Evolutionary conservation across 1,284 basidiomycete genomes (phyloP), one percentile per base, ranked within the genome.

Genomic region (Apiotrichum montevideense): DNA sequence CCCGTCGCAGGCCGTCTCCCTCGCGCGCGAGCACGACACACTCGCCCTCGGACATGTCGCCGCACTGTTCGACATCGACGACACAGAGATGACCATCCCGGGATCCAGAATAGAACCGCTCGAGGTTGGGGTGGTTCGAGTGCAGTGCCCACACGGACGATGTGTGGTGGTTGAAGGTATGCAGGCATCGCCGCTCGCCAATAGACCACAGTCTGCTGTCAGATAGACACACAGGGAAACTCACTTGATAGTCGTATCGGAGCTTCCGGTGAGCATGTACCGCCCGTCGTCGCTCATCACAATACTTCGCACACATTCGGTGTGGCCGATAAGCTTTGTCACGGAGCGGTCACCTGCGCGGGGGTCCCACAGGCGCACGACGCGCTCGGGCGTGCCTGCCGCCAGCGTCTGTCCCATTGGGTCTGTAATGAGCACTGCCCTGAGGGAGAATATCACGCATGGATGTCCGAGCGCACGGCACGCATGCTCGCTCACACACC

Each of bases 71-170:
- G 32, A 94, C 85, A 66, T 98, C 94, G 39, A 95, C 87, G 62
- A 87, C 87, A 73, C 90, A 93, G 1, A 98, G 85, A 55, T 87
- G 79, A 1, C 95, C 96, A 13, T 88, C 85, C 40, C 90, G 84
- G 65, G 98, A 96, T 14, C 95, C 96, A 2, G 94, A 97, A 77
- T 96, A 97, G 79, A 99, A 99, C 1, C 86, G 80, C 71, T 95
- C 88, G 51, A 99, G 81, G 11, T 87, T 85, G 0, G 91, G 89
- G 72, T 98, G 91, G 0, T 84, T 81, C 3, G 92, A 95, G 71
- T 84, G 85, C 2, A 99, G 80, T 0, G 91, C 87, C 95, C 96
- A 98, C 39, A 98, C 92, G 14, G 91, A 93, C 57, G 93, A 91
- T 13, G 88, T 85, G 73, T 98, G 96, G 71, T 98, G 88, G 1